These are phyloP conservation scores for Lentinula sp. DNA, from an alignment of 768 basidiomycete species.

Conservation along the genomic window DNA sequence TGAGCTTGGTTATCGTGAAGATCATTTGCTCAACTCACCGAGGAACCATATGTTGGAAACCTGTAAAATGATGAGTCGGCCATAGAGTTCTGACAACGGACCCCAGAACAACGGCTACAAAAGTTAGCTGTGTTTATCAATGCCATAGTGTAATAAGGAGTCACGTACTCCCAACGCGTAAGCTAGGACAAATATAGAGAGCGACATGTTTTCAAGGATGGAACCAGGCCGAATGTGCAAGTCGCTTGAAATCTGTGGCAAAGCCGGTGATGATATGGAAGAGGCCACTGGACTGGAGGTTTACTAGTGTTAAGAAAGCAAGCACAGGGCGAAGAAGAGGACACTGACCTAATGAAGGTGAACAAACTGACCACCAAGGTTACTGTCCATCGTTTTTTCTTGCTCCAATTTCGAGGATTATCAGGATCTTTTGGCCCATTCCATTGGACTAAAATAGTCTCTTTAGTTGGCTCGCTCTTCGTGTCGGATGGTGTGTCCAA, in stretches of 20 bases:
- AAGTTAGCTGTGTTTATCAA: neutral
- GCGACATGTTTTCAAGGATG: constrained; percentile 31
- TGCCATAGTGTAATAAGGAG: neutral
- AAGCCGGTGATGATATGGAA: constrained; percentile 43
- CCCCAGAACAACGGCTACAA: constrained; percentile 30
- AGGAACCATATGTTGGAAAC: constrained; percentile 53
- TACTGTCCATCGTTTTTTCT: constrained; percentile 39
- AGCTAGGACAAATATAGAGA: constrained; percentile 37
- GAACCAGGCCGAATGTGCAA: constrained; percentile 20
- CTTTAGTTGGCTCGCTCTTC: neutral
- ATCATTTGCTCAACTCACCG: constrained; percentile 17
- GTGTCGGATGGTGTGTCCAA: neutral
- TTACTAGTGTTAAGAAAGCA: neutral
- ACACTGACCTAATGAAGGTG: constrained; percentile 39
- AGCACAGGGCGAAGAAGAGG: neutral
- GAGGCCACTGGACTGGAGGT: constrained; percentile 31
- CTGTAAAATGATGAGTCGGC: constrained; percentile 45
- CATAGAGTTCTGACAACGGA: constrained; percentile 32
- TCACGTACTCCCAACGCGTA: constrained; percentile 27
- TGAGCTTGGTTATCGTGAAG: neutral
- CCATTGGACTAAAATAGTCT: constrained; percentile 18
- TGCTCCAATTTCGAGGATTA: constrained; percentile 38
- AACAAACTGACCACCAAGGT: constrained; percentile 46
- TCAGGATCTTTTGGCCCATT: constrained; percentile 20
- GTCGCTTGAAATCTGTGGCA: constrained; percentile 1